phyloP scores from a whole-genome alignment of 345 rosid species.

The Lumnitzera racemosa region DNA sequence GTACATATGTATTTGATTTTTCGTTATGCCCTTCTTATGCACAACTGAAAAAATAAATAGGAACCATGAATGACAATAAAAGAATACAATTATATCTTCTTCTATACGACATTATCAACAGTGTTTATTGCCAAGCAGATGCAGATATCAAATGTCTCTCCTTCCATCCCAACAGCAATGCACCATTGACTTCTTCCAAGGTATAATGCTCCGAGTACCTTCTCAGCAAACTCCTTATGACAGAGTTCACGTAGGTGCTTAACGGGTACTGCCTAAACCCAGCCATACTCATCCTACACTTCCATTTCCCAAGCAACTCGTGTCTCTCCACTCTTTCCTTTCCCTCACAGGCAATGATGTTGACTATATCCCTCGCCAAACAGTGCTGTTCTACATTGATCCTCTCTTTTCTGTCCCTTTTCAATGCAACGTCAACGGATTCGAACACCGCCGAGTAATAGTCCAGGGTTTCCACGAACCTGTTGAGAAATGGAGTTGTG shows the following conservation, averaged over 20 bases:
- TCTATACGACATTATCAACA: not conserved
- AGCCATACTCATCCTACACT: conserved; percentile 65
- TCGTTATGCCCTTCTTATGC: too few relatives aligned
- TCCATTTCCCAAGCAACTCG: conserved; percentile 69
- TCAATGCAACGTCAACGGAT: conserved; percentile 51
- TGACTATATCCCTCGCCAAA: conserved; percentile 60
- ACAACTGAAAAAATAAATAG: too few relatives aligned
- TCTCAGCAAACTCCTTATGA: conserved; percentile 39
- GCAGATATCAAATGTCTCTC: conserved; percentile 53
- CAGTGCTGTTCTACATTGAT: conserved; percentile 57
- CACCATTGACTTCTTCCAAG: conserved; percentile 53
- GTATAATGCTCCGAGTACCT: conserved; percentile 47
- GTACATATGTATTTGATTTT: too few relatives aligned
- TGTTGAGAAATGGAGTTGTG: conserved; percentile 54
- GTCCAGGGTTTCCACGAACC: conserved; percentile 54
- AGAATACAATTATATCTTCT: too few relatives aligned
- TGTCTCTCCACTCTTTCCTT: conserved; percentile 66
- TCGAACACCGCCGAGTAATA: conserved; percentile 64
- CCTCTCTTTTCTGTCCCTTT: conserved; percentile 40
- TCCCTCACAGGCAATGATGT: conserved; percentile 64
- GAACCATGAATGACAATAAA: too few relatives aligned
- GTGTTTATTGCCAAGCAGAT: conserved; percentile 56
- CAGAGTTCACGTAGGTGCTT: conserved; percentile 45
- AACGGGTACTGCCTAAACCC: conserved; percentile 50
- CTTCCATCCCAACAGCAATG: conserved; percentile 65